Evolutionary conservation across 163 green algal species (phyloP), one percentile per base, ranked within the genome.

Genomic region (Scenedesmus sp.): DNA sequence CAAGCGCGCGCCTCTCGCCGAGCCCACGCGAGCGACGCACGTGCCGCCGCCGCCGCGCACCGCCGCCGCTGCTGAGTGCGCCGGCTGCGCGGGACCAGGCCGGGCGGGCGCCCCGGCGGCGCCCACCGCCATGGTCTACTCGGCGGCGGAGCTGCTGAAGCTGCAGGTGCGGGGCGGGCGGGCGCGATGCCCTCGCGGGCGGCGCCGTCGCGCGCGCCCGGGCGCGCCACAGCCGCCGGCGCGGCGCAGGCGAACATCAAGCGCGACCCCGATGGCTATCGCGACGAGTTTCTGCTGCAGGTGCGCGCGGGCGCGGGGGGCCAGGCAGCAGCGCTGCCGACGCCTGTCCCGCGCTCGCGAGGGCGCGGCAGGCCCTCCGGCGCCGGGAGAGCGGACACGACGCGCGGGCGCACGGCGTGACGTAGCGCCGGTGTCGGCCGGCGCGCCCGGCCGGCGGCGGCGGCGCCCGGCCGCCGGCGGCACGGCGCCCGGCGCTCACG

Each of bases 281-380:
- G 81, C 7, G 93, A 98, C 58, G 96, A 99, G 84, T 98, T 98
- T 63, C 45, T 89, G 71, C 69, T 97, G 51, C 93, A 97, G 87
- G 89, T 91, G 31, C 4, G 63, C 0, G n/a, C n/a, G n/a, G n/a
- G n/a, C n/a, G n/a, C n/a, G 36, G 48, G 20, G 36, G 18, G 44
- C 42, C 36, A 33, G 26, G 42, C 26, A 45, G 36, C 36, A 60
- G 60, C n/a, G n/a, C n/a, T n/a, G n/a, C n/a, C n/a, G n/a, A n/a
- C n/a, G n/a, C n/a, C n/a, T n/a, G n/a, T n/a, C n/a, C n/a, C n/a
- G n/a, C n/a, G n/a, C n/a, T n/a, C n/a, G n/a, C n/a, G n/a, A n/a
- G n/a, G n/a, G n/a, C n/a, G n/a, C n/a, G n/a, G n/a, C n/a, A n/a
- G n/a, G n/a, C n/a, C n/a, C n/a, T n/a, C n/a, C n/a, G n/a, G n/a